These are phyloP conservation scores for Aspergillus novofumigatus DNA, from an alignment of 2,329 filamentous ascomycete genomes.

Conservation along the genomic window DNA sequence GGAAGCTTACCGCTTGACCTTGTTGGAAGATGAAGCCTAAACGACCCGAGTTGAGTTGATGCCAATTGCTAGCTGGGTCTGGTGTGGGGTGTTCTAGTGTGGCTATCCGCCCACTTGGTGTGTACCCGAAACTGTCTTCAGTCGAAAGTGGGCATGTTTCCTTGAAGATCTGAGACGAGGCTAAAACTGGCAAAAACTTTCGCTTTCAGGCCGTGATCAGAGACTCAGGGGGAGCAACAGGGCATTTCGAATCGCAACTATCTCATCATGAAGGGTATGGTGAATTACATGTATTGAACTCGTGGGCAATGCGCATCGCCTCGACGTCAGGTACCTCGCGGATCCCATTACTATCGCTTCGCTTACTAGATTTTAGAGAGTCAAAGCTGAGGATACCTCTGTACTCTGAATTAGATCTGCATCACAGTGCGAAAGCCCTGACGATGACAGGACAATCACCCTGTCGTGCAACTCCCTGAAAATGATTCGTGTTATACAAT, in stretches of 20 bases:
- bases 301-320: background rate
- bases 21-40: background rate
- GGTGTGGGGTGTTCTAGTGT: slow-evolving; percentile 24
- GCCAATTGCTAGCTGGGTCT: background rate
- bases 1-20: background rate
- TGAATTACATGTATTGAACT: too few relatives aligned
- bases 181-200: background rate
- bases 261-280: background rate
- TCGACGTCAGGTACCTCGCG: background rate
- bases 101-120: slow-evolving; percentile 13
- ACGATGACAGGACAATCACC: too few relatives aligned
- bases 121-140: slow-evolving; percentile 17
- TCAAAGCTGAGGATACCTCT: background rate
- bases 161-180: slow-evolving; percentile 1
- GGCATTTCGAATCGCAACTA: background rate
- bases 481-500: background rate
- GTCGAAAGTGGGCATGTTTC: background rate
- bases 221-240: background rate
- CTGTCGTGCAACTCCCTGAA: background rate
- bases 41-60: slow-evolving; percentile 1
- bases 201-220: background rate
- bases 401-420: too few relatives aligned
- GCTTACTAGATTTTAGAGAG: background rate
- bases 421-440: background rate
- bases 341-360: background rate